Percentiles rank a stretch among this genome's conserved stretches.
Evolutionary conservation across 495 filamentous ascomycete species (phyloP).

Genomic region (Hypoxylon lienhwacheense): DNA sequence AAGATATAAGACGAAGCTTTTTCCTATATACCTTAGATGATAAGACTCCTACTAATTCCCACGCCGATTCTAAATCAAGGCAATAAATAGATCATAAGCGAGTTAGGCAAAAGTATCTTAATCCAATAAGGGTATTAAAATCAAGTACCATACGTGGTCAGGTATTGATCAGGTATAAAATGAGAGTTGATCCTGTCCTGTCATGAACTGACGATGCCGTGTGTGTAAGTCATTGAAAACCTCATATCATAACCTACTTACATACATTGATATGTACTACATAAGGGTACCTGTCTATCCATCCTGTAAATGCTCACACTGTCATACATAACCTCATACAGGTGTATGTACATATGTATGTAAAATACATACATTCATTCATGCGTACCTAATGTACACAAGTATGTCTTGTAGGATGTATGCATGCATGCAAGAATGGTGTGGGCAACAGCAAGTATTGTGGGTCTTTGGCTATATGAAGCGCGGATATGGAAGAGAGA

Average conservation of each 20-base stretch:
- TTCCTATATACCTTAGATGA: neutral
- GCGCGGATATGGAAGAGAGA: slow-evolving; percentile 11
- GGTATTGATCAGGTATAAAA: slow-evolving; percentile 32
- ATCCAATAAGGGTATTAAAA: neutral
- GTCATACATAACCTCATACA: slow-evolving; percentile 1
- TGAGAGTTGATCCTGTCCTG: slow-evolving; percentile 21
- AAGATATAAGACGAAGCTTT: neutral
- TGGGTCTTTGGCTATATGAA: slow-evolving; percentile 11
- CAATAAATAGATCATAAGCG: neutral
- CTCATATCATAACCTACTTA: too few relatives aligned
- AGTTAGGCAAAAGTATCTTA: neutral
- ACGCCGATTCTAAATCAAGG: too few relatives aligned
- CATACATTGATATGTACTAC: too few relatives aligned
- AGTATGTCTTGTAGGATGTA: neutral
- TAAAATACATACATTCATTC: neutral
- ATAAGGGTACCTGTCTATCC: too few relatives aligned
- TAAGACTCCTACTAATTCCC: too few relatives aligned
- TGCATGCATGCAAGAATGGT: slow-evolving; percentile 1
- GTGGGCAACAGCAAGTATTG: slow-evolving; percentile 11
- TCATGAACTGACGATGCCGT: slow-evolving; percentile 19
- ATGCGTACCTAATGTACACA: neutral
- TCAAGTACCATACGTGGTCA: slow-evolving; percentile 10
- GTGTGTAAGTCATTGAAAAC: too few relatives aligned
- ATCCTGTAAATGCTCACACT: too few relatives aligned
- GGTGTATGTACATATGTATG: slow-evolving; percentile 4